Evolutionary conservation across 73 alveolate species (phyloP).

Genomic region (Tetrahymena borealis): DNA sequence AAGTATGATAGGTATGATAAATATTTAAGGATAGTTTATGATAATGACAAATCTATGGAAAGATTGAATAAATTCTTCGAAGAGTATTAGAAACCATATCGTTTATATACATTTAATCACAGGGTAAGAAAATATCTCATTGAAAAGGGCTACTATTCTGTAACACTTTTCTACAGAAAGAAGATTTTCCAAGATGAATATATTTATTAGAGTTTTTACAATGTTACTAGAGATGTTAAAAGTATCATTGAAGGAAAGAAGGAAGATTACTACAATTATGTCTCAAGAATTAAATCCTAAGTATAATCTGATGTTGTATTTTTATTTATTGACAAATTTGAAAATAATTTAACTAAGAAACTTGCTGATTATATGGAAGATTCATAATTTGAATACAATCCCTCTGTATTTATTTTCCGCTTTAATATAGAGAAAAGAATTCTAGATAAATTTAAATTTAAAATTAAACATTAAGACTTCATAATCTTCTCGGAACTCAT

Average conservation of each 20-base stretch:
- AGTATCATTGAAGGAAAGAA: background rate
- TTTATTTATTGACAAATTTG: background rate
- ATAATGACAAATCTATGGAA: background rate
- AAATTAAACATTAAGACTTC: background rate
- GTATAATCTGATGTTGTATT: background rate
- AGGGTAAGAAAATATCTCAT: background rate
- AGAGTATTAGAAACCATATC: background rate
- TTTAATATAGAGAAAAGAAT: background rate
- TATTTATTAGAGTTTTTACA: background rate
- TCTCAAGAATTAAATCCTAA: background rate
- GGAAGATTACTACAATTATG: background rate
- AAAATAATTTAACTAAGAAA: background rate
- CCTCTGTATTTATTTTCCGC: background rate
- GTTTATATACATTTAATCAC: background rate
- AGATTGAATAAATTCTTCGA: background rate
- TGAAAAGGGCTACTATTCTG: background rate
- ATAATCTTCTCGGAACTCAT: background rate
- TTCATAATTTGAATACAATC: background rate
- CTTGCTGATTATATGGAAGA: background rate
- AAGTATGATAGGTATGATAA: background rate
- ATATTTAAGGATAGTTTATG: background rate
- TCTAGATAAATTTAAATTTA: background rate
- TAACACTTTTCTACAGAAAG: background rate
- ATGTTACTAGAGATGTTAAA: background rate
- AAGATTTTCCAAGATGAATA: background rate